Conservation (phyloP, 2,329 filamentous ascomycete genomes). For the Neonectria faginata region DNA sequence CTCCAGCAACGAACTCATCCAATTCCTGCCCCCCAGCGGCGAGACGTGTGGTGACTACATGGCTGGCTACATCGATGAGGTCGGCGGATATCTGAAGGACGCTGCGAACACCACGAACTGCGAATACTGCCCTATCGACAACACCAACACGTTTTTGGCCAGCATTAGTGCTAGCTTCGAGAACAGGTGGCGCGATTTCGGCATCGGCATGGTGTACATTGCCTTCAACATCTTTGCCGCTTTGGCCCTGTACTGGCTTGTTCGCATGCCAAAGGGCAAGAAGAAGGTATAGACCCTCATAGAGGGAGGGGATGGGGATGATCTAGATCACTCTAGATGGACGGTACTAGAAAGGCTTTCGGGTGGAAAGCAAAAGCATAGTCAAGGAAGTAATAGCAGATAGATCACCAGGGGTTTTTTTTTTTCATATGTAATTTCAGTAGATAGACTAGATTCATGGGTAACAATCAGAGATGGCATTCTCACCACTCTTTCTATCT, state of each 20-base stretch:
- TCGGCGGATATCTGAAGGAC: constrained; percentile 65
- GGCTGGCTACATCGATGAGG: constrained; percentile 53
- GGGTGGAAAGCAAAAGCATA: background rate
- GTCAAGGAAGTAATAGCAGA: background rate
- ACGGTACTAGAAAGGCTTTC: background rate
- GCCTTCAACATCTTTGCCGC: constrained; percentile 64
- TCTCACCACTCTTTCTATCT: background rate
- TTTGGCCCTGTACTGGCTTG: constrained; percentile 64
- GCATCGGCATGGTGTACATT: constrained; percentile 66
- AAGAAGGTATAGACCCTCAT: constrained; percentile 33
- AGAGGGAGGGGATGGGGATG: background rate
- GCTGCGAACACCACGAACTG: constrained; percentile 62
- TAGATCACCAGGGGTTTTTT: background rate
- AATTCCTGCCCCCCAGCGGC: constrained; percentile 67
- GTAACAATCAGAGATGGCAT: background rate
- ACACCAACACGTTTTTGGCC: constrained; percentile 56
- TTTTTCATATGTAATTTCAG: background rate
- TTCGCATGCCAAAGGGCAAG: constrained; percentile 54
- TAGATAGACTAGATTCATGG: background rate
- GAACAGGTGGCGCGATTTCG: constrained; percentile 69
- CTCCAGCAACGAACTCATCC: constrained; percentile 72
- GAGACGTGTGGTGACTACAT: constrained; percentile 70
- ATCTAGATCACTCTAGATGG: background rate
- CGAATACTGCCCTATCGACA: constrained; percentile 57
- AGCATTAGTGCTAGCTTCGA: constrained; percentile 58